Percentiles rank a stretch among this genome's conserved stretches.
phyloP scores from a whole-genome alignment of 1,139 yeast species.

The Taphrina deformans region DNA sequence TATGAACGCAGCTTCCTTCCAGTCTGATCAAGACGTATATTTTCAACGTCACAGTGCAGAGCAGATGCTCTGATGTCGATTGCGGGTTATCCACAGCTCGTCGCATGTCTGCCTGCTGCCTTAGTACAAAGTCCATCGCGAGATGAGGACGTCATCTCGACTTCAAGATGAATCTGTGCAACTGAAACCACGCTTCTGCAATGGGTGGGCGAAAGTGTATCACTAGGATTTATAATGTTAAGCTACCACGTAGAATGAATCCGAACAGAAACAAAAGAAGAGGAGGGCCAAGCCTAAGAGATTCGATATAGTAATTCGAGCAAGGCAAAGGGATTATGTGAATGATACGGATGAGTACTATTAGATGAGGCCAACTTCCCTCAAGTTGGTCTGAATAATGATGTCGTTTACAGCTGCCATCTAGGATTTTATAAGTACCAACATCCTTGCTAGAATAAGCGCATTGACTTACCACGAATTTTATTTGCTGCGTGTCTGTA shows the following conservation, averaged over 20 bases:
- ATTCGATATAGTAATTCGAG: background rate
- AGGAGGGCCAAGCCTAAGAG: background rate
- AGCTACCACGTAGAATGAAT: background rate
- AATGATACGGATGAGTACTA: background rate
- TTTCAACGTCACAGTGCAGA: too few relatives aligned
- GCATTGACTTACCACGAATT: slow-evolving; percentile 33
- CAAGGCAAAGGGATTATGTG: background rate
- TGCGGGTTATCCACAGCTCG: too few relatives aligned
- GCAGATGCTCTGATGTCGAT: too few relatives aligned
- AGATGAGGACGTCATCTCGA: too few relatives aligned
- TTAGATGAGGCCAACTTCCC: slow-evolving; percentile 66
- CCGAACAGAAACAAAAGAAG: background rate
- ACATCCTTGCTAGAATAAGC: too few relatives aligned
- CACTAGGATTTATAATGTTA: background rate
- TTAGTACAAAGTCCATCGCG: too few relatives aligned
- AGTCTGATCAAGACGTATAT: too few relatives aligned
- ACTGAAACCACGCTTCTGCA: too few relatives aligned
- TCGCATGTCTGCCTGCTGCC: too few relatives aligned
- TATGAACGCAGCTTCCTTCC: too few relatives aligned
- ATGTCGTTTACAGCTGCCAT: slow-evolving; percentile 90
- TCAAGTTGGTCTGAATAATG: slow-evolving; percentile 77
- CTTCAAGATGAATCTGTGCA: too few relatives aligned
- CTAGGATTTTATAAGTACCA: background rate
- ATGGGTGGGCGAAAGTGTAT: too few relatives aligned
- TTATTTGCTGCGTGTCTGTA: slow-evolving; percentile 65